Evolutionary conservation across 495 filamentous ascomycete genomes (phyloP), one percentile per base, ranked within the genome.

Genomic region (Penicillium manginii): DNA sequence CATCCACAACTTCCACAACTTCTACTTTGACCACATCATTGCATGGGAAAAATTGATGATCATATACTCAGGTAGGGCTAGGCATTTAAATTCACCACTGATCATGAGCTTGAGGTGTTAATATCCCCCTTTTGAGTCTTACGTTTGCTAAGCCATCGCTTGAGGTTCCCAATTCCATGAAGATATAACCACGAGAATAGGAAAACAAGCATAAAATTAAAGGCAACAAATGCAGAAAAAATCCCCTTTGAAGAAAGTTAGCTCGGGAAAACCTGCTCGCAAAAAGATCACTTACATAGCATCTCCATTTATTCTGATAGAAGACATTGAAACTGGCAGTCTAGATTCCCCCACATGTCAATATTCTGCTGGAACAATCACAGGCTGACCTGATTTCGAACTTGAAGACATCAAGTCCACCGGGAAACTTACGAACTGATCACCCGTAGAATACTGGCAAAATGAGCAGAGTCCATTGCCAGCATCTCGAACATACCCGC

Each of bases 261-360:
- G 22, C n/a, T 23, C 11, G 0, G 21, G 2, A 43, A 43, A 19
- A 17, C 40, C 17, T n/a, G 17, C 5, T 12, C 18, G 1, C 45
- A 19, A n/a, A 47, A 14, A 9, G 8, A 10, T 10, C 67, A 70
- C 85, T 74, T 43, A 78, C 86, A 56, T 83, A 85, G 64, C 87
- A 71, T 32, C 84, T 73, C 88, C 87, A 90, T 50, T 85, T 85
- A 55, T 87, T 65, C 2, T 62, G 71, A 50, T 84, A 85, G 17
- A 62, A 78, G 10, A 82, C 63, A 53, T 83, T 81, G 63, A 84
- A 81, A 21, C 72, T 65, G 12, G 53, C 65, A 49, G 67, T 78
- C 83, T 65, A 66, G 56, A 23, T 37, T 11, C 69, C 22, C 7
- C 21, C 18, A 47, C 22, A 26, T 26, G 21, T 47, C 17, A 45